Evolutionary conservation across 1,284 basidiomycete genomes (phyloP).

Genomic region (Ceratobasidium sp.): DNA sequence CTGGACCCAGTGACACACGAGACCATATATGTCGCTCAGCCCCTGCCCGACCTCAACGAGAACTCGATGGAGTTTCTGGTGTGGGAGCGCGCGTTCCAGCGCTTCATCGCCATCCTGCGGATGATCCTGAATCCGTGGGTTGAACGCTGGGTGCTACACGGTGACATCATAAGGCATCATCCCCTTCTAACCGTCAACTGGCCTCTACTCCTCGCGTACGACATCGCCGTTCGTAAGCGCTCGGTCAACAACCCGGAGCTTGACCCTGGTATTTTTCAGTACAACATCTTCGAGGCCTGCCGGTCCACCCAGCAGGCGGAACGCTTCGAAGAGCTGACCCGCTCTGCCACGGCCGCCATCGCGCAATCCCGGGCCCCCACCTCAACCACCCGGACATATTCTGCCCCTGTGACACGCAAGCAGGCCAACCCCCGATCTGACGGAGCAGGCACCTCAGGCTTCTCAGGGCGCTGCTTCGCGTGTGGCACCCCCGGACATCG

Average conservation of each 20-base stretch:
- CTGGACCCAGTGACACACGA: background rate
- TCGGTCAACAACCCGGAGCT: background rate
- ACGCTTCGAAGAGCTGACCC: background rate
- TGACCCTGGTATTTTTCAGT: background rate
- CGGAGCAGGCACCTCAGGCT: no score
- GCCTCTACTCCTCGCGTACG: background rate
- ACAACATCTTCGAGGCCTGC: background rate
- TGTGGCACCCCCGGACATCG: background rate
- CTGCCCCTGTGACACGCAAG: no score
- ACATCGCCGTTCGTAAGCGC: background rate
- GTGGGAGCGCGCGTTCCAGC: background rate
- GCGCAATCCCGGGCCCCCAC: background rate
- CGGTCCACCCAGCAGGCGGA: background rate
- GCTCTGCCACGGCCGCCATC: background rate
- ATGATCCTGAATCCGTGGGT: background rate
- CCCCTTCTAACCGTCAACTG: background rate
- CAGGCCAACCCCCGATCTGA: no score
- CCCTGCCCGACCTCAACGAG: slow-evolving; percentile 1
- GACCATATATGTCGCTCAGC: background rate
- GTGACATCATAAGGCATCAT: background rate
- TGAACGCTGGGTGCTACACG: background rate
- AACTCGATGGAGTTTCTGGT: background rate
- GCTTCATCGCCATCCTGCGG: background rate
- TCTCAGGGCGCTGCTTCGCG: background rate
- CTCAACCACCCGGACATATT: background rate